Conservation (phyloP, 2,329 filamentous ascomycete genomes). For the Thelonectria discophora region DNA sequence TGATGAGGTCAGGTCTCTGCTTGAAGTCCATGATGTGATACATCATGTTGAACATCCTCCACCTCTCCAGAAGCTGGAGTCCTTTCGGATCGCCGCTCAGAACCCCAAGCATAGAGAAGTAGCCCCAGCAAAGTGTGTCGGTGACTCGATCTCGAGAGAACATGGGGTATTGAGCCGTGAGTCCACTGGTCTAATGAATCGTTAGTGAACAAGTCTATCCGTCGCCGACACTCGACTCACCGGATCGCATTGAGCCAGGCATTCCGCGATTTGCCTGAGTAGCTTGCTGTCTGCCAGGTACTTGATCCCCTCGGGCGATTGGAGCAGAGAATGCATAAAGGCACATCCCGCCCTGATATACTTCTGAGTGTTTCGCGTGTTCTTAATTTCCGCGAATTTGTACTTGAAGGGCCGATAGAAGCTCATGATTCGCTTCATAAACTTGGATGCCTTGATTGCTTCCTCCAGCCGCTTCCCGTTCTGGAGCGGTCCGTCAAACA, state of each 20-base stretch:
- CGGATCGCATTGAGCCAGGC: conserved; percentile 91
- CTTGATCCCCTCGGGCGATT: conserved; percentile 83
- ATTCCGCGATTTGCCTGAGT: conserved; percentile 92
- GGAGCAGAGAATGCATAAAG: conserved; percentile 84
- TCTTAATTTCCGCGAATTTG: conserved; percentile 88
- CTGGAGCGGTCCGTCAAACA: conserved; percentile 91
- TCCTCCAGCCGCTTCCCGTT: conserved; percentile 94
- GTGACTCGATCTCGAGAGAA: conserved; percentile 86
- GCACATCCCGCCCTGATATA: conserved; percentile 92
- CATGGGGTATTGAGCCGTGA: conserved; percentile 85
- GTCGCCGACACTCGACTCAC: conserved; percentile 55
- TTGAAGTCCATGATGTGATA: conserved; percentile 96
- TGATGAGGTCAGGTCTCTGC: conserved; percentile 90
- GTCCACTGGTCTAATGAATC: conserved; percentile 65
- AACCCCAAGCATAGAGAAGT: conserved; percentile 91
- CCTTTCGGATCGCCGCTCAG: conserved; percentile 85
- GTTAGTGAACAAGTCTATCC: conserved; percentile 32
- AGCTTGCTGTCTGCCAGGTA: conserved; percentile 94
- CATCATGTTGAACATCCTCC: conserved; percentile 99
- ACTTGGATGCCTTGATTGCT: conserved; percentile 93
- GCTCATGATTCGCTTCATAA: conserved; percentile 91
- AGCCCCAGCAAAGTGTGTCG: conserved; percentile 89
- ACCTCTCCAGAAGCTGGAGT: conserved; percentile 88
- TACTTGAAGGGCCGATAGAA: conserved; percentile 98
- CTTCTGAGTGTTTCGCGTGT: conserved; percentile 91